Base-by-base conservation (phyloP, 116 monocot genomes). In the Cymodocea nodosa region DNA sequence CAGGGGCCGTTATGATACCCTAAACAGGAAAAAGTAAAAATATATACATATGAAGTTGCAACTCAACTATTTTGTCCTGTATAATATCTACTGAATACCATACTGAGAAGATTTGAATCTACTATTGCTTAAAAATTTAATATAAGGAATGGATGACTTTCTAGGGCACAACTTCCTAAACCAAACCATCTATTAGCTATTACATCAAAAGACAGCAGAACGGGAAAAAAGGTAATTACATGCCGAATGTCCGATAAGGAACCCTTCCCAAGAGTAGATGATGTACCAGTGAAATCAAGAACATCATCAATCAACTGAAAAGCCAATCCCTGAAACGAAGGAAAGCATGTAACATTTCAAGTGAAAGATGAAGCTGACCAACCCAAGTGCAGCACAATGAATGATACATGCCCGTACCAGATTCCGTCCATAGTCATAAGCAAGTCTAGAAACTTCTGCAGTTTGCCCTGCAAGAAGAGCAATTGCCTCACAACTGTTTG, bases 231-330 rank as follows among this genome's bases (percentile, higher is more conserved):
- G 35, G 52, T 40, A 66, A 54, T 76, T 97, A 97, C 97, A 72
- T 97, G 91, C 39, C 70, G 78, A 73, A 97, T 97, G 50, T 97
- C 91, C 54, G 97, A 88, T 23, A 97, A 79, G 2, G 91, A 83
- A 50, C 85, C 97, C 73, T 97, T 97, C 52, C 91, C 97, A 52
- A 97, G 82, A 68, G 88, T 79, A 44, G 64, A 56, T 60, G 90
- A 83, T 24, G 81, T 86, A 34, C 91, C 91, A 70, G 97, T 97
- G 82, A 91, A 97, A 72, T 97, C 97, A 68, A 97, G 97, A 71
- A 97, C 78, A 79, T 97, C 97, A 56, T 97, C 97, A 49, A 91
- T 86, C 68, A 97, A 82, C 74, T 97, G 97, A 80, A 73, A 97
- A 30, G 97, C 97, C 55, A 97, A 76, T 20, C 97, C 97, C 97